Base-by-base conservation (phyloP, 2,329 filamentous ascomycete genomes). In the Exophiala bonariae region DNA sequence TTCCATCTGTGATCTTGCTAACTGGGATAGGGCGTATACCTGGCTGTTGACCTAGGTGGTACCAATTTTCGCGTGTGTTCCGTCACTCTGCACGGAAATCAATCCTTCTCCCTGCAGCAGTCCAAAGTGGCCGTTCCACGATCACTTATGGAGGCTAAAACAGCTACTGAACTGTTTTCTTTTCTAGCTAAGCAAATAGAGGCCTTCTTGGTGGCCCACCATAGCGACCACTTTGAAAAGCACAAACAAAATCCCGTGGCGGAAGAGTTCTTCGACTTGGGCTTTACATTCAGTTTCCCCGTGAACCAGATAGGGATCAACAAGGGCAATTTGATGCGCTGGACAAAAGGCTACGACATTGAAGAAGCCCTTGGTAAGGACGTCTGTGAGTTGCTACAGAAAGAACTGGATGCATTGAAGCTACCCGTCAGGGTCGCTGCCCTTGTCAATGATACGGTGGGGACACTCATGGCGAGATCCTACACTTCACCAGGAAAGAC, bases 311-410 rank as follows among this genome's bases (percentile, higher is more conserved):
- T 87, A 48, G 91, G 89, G 31, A 96, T 99, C 67, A 97, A 97
- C 78, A 92, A 90, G 72, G 93, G 93, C 52, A 86, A 85, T 47
- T 78, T 99, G 44, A 93, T 96, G 70, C 84, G 93, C 59, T 99
- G 93, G 93, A 99, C 93, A 48, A 99, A 99, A 75, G 93, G 93
- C 42, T 99, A 96, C 66, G 89, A 97, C 65, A 97, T 99, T 58
- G 80, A 84, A n/a, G 93, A 97, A 65, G 88, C 91, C 1, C 71
- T 99, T 49, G 93, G 92, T 60, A 87, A 96, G 70, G 93, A 99
- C 67, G 91, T 99, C 23, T 99, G 93, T 67, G 85, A 83, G 33
- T 74, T 99, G 54, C 78, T 99, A 28, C 93, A 99, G 71, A 74
- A 75, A 16, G 93, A 96, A 69, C 91, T 99, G 61, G 89, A 97